Evolutionary conservation across 2,329 filamentous ascomycete genomes (phyloP), one percentile per base, ranked within the genome.

Genomic region (Colletotrichum camelliae): DNA sequence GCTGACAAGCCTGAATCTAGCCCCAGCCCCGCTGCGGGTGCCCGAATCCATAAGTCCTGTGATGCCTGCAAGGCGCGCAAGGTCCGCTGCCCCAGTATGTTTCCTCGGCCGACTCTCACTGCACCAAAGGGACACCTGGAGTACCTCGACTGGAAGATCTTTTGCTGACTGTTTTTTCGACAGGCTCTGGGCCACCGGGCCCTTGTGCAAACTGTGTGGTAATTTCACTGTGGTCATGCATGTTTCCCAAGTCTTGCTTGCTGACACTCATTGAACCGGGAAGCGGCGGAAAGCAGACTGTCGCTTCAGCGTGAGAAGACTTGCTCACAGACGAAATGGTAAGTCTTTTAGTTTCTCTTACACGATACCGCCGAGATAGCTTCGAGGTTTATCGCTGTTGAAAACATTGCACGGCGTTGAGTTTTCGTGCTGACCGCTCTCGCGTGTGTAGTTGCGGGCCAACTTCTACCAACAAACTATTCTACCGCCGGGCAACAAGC

Each of bases 1-100:
- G 33, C 57, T 48, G 58, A 74, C n/a, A 64, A 43, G 39, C 31
- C 58, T 16, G 57, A 31, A 6, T 16, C 39, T 9, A 73, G 71
- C 55, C 31, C 65, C 18, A 29, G 24, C 8, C 58, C 33, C 33
- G 27, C 43, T 52, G 43, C 29, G 27, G 60, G 48, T 65, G 15
- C 66, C 13, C 72, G 72, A 61, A 70, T 64, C n/a, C 79, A 79
- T 72, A 84, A 81, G 75, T 82, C 83, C 7, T 86, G 85, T 78
- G 84, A 86, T 77, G 79, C 81, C 55, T 86, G 85, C 79, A 85
- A 85, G 77, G 73, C 78, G n/a, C 83, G 85, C 55, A 86, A 86
- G 77, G 85, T 86, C 24, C 83, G 84, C 67, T 86, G 84, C 76
- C 80, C 81, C 24, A 81, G 85, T 86, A 80, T 67, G 81, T 77